These are phyloP conservation scores for Ophiostoma sp. DNA, from an alignment of 2,329 filamentous ascomycete species.

Conservation along the genomic window DNA sequence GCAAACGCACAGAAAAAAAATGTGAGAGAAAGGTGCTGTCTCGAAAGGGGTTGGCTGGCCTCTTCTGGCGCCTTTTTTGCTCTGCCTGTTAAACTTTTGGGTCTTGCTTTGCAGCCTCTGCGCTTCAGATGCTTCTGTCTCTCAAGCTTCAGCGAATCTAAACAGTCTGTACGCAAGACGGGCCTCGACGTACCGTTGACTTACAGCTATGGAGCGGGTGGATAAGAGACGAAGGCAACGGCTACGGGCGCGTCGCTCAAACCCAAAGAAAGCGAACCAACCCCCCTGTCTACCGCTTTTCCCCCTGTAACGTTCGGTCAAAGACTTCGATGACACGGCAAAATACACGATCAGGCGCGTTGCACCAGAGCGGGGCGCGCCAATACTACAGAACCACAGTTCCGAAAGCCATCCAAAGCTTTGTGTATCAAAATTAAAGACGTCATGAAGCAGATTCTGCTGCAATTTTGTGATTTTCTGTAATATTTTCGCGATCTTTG, in stretches of 20 bases:
- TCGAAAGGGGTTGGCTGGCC: neutral
- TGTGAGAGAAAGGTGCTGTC: neutral
- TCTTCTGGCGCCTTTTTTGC: neutral
- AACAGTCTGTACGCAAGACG: neutral
- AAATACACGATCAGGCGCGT: constrained; percentile 11
- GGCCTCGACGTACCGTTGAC: neutral
- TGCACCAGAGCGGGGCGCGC: neutral
- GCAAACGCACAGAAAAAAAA: neutral
- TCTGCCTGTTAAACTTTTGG: neutral
- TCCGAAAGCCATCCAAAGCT: no score
- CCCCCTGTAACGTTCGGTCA: neutral
- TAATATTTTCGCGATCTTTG: neutral
- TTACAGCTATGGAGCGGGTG: neutral
- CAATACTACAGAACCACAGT: neutral
- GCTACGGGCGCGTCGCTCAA: neutral
- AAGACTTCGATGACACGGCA: constrained; percentile 20
- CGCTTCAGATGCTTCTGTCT: neutral
- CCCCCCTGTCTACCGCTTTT: neutral
- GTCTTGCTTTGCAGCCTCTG: neutral
- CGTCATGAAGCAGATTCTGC: constrained; percentile 17
- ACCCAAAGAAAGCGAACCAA: neutral
- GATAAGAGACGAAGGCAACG: neutral
- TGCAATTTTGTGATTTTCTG: neutral
- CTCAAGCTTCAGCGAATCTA: neutral
- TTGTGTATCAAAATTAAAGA: neutral